phyloP scores from a whole-genome alignment of 2,329 filamentous ascomycete species.

The Ascochyta lentis region DNA sequence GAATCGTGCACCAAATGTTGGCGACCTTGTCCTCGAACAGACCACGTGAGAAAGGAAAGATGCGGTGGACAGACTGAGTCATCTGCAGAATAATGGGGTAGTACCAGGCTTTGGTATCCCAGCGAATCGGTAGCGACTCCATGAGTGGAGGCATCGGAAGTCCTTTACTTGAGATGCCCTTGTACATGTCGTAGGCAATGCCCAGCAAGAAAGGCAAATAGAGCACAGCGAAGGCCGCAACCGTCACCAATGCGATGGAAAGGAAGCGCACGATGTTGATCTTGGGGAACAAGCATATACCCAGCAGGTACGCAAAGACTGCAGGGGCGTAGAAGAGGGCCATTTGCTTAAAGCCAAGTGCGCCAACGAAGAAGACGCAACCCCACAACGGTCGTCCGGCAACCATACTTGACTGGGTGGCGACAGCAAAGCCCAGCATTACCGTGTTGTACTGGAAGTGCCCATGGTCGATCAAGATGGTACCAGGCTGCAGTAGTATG shows the following conservation, averaged over 20 bases:
- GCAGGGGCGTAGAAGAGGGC: constrained; percentile 94
- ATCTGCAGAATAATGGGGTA: constrained; percentile 80
- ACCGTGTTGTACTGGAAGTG: constrained; percentile 99
- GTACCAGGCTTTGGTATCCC: constrained; percentile 69
- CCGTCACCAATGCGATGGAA: constrained; percentile 75
- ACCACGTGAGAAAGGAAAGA: constrained; percentile 95
- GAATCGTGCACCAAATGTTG: constrained; percentile 95
- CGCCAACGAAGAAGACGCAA: constrained; percentile 89
- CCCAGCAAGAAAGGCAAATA: constrained; percentile 78
- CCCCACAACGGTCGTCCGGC: constrained; percentile 86
- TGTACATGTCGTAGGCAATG: constrained; percentile 71
- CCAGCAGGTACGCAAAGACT: constrained; percentile 89
- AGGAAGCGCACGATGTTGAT: constrained; percentile 73
- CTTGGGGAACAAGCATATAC: constrained; percentile 79
- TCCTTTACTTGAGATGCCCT: constrained; percentile 65
- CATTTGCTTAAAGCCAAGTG: constrained; percentile 99
- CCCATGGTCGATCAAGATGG: constrained; percentile 91
- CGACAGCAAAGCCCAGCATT: constrained; percentile 90
- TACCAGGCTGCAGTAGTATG: constrained; percentile 88
- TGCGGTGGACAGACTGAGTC: constrained; percentile 83
- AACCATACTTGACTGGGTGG: constrained; percentile 86
- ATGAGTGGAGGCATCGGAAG: constrained; percentile 68
- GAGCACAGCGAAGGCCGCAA: constrained; percentile 74
- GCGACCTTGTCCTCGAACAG: constrained; percentile 99
- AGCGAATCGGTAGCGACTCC: constrained; percentile 64